A percentile compares a stretch with the other conserved stretches of the same genome.
phyloP scores from a whole-genome alignment of 257 asterid genomes.

The Verbascum thapsus region DNA sequence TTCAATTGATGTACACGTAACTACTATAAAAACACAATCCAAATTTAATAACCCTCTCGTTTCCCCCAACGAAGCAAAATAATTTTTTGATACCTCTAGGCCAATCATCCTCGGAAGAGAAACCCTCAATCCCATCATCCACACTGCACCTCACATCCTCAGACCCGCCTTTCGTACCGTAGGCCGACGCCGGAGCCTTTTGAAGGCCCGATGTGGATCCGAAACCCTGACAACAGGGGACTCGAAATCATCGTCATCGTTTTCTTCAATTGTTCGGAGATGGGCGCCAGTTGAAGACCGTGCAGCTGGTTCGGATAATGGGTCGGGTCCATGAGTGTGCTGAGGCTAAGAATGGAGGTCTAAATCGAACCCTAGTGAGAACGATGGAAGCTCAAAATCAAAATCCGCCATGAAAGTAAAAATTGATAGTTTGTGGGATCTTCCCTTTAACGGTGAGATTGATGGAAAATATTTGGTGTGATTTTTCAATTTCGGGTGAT shows the following conservation, averaged over 20 bases:
- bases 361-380: conserved; percentile 81
- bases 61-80: no score
- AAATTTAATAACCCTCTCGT: not conserved
- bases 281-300: conserved; percentile 31
- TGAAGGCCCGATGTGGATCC: conserved; percentile 35
- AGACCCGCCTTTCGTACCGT: conserved; percentile 24
- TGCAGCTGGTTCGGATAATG: conserved; percentile 37
- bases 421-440: not conserved
- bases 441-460: not conserved
- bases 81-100: no score
- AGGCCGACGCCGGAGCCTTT: conserved; percentile 72
- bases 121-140: conserved; percentile 85
- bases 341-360: conserved; percentile 59
- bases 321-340: conserved; percentile 28
- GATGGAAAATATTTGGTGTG: not conserved
- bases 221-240: conserved; percentile 40
- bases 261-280: conserved; percentile 34
- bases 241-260: conserved; percentile 57
- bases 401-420: conserved; percentile 49
- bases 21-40: conserved; percentile 2
- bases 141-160: conserved; percentile 32
- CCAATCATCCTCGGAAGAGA: conserved; percentile 75
- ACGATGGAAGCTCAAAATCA: conserved; percentile 73
- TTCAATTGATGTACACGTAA: not conserved
- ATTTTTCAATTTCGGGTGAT: conserved; percentile 1